A percentile compares a stretch with the other conserved stretches of the same genome.
Evolutionary conservation across 2,329 filamentous ascomycete species (phyloP).

Genomic region (Cryphonectria radicalis): DNA sequence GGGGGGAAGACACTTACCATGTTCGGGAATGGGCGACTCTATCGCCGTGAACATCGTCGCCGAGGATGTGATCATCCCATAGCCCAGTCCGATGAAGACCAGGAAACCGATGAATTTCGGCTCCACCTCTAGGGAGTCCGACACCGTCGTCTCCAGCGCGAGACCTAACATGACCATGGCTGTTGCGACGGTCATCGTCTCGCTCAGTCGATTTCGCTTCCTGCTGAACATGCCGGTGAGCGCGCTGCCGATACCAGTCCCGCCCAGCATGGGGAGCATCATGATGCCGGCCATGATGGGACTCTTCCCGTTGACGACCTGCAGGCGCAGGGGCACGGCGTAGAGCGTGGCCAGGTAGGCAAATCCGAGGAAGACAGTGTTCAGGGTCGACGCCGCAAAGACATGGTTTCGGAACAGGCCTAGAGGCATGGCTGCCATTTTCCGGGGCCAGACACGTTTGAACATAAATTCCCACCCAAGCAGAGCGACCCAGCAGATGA

Average conservation of each 20-base stretch:
- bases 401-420: slow-evolving; percentile 51
- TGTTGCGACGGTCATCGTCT: slow-evolving; percentile 49
- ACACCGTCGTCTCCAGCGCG: slow-evolving; percentile 49
- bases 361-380: slow-evolving; percentile 55
- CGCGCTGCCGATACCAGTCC: slow-evolving; percentile 50
- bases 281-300: slow-evolving; percentile 53
- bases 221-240: slow-evolving; percentile 48
- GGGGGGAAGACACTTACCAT: slow-evolving; percentile 43
- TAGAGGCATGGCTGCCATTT: slow-evolving; percentile 52
- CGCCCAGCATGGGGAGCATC: slow-evolving; percentile 58
- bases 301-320: slow-evolving; percentile 53
- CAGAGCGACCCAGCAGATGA: slow-evolving; percentile 42
- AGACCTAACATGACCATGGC: slow-evolving; percentile 51
- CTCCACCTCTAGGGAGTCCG: slow-evolving; percentile 42
- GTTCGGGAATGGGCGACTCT: slow-evolving; percentile 49
- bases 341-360: slow-evolving; percentile 55
- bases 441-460: slow-evolving; percentile 38
- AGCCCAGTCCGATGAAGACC: slow-evolving; percentile 56
- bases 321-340: slow-evolving; percentile 53
- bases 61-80: slow-evolving; percentile 52
- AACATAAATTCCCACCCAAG: slow-evolving; percentile 46
- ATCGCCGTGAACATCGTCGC: slow-evolving; percentile 51
- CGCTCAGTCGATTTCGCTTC: slow-evolving; percentile 46
- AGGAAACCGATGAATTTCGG: slow-evolving; percentile 54
- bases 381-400: slow-evolving; percentile 48